These are phyloP conservation scores for Syzygium grande DNA, from an alignment of 345 rosid genomes.

Conservation along the genomic window DNA sequence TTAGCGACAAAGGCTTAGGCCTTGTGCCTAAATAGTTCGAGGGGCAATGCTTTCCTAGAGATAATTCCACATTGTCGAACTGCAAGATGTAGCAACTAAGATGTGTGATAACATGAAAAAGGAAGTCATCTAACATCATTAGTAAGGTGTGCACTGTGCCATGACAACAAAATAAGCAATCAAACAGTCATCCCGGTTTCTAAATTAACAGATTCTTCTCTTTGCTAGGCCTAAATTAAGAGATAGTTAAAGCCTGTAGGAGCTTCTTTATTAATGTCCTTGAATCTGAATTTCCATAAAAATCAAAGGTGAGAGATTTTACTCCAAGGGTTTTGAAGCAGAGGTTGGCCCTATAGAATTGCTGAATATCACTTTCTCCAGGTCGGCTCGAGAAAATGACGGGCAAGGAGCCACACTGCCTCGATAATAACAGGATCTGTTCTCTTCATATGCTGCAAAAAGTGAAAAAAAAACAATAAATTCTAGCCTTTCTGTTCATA, in stretches of 20 bases:
- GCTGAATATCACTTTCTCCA: conserved; percentile 8
- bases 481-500: background rate
- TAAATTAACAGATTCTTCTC: background rate
- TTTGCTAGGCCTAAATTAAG: too few species aligned
- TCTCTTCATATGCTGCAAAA: background rate
- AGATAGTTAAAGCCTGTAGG: background rate
- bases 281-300: conserved; percentile 20
- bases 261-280: background rate
- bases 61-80: conserved; percentile 21
- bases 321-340: conserved; percentile 30
- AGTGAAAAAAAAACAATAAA: background rate
- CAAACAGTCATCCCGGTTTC: background rate
- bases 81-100: conserved; percentile 21
- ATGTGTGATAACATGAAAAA: too few species aligned
- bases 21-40: conserved; percentile 29
- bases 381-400: conserved; percentile 28
- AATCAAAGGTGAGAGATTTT: conserved; percentile 36
- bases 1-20: conserved; percentile 24
- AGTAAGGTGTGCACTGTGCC: too few species aligned
- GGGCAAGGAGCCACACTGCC: conserved; percentile 41
- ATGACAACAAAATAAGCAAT: too few species aligned
- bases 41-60: conserved; percentile 36
- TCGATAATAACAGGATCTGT: conserved; percentile 33
- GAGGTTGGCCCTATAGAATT: conserved; percentile 28
- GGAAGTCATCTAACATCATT: too few species aligned